Percentiles rank a stretch among this genome's conserved stretches.
Evolutionary conservation across 2,329 filamentous ascomycete genomes (phyloP).

Genomic region (Cordyceps farinosa): DNA sequence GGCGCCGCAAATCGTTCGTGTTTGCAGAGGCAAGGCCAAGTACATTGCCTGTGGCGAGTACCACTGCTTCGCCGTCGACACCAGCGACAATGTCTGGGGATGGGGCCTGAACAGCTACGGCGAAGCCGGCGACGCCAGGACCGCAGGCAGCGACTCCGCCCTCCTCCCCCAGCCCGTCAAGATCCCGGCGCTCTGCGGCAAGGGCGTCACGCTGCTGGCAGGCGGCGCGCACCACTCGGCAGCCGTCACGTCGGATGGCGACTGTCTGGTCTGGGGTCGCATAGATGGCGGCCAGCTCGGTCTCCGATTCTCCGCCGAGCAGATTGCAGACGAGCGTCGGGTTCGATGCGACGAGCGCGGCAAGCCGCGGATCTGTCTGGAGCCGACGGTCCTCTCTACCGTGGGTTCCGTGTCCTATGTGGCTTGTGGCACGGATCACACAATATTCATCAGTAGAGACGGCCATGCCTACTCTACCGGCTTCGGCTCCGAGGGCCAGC

Average conservation of each 20-base stretch:
- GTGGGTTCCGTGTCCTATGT: slow-evolving; percentile 46
- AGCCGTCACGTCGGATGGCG: slow-evolving; percentile 46
- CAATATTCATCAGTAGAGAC: slow-evolving; percentile 59
- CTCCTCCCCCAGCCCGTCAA: slow-evolving; percentile 62
- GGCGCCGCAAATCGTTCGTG: slow-evolving; percentile 41
- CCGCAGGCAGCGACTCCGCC: slow-evolving; percentile 41
- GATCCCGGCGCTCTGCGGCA: slow-evolving; percentile 57
- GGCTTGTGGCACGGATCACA: slow-evolving; percentile 63
- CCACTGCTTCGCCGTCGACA: slow-evolving; percentile 70
- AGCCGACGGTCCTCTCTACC: slow-evolving; percentile 53
- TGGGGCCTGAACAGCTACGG: slow-evolving; percentile 83
- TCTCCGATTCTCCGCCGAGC: slow-evolving; percentile 44
- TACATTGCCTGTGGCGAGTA: slow-evolving; percentile 65
- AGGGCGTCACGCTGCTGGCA: slow-evolving; percentile 58
- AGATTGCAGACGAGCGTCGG: slow-evolving; percentile 44
- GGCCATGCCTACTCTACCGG: slow-evolving; percentile 69
- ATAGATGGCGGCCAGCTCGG: slow-evolving; percentile 50
- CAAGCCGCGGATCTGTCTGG: slow-evolving; percentile 48
- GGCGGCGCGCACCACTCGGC: slow-evolving; percentile 69
- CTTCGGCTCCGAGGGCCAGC: slow-evolving; percentile 68
- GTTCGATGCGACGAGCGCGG: slow-evolving; percentile 54
- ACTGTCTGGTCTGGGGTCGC: slow-evolving; percentile 53
- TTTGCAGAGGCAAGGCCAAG: slow-evolving; percentile 60
- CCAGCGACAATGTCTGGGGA: slow-evolving; percentile 62
- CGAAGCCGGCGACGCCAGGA: slow-evolving; percentile 58